These are phyloP conservation scores for Zymoseptoria crescenta DNA, from an alignment of 2,329 filamentous ascomycete genomes.

Conservation along the genomic window DNA sequence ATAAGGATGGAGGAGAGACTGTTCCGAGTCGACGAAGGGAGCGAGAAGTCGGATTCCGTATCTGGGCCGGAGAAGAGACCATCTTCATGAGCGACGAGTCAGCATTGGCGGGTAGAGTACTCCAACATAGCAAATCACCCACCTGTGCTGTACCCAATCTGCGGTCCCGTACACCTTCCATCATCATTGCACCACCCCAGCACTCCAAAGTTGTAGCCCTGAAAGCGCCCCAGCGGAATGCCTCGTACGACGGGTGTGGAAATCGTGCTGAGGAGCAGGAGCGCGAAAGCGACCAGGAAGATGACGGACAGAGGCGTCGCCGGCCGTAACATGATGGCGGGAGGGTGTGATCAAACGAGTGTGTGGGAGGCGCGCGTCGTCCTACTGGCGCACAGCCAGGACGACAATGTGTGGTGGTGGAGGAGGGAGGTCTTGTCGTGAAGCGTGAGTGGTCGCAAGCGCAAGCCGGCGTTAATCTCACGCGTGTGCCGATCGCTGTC, in stretches of 20 bases:
- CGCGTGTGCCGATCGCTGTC: background rate
- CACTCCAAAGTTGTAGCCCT: conserved; percentile 77
- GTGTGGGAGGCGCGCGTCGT: conserved; percentile 2
- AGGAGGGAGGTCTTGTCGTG: background rate
- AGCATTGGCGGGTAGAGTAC: background rate
- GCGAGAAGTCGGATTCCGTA: conserved; percentile 47
- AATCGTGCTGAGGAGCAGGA: conserved; percentile 80
- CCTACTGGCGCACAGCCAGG: background rate
- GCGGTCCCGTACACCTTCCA: conserved; percentile 59
- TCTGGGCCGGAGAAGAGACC: conserved; percentile 36
- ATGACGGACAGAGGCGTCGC: conserved; percentile 85
- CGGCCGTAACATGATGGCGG: conserved; percentile 68
- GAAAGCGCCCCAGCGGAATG: conserved; percentile 73
- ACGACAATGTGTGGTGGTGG: background rate
- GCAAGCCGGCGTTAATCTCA: background rate
- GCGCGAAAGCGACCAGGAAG: conserved; percentile 74
- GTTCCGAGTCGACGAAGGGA: conserved; percentile 57
- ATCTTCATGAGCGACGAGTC: conserved; percentile 31
- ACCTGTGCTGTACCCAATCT: conserved; percentile 83
- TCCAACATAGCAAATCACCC: conserved; percentile 31
- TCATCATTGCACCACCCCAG: conserved; percentile 74
- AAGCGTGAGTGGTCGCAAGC: background rate
- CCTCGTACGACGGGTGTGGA: conserved; percentile 81
- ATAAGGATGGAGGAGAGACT: conserved; percentile 83
- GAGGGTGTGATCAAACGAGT: conserved; percentile 2